A percentile compares a stretch with the other conserved stretches of the same genome.
phyloP scores from a whole-genome alignment of 192 early-diverging fungal species.

The Linnemannia zychae region DNA sequence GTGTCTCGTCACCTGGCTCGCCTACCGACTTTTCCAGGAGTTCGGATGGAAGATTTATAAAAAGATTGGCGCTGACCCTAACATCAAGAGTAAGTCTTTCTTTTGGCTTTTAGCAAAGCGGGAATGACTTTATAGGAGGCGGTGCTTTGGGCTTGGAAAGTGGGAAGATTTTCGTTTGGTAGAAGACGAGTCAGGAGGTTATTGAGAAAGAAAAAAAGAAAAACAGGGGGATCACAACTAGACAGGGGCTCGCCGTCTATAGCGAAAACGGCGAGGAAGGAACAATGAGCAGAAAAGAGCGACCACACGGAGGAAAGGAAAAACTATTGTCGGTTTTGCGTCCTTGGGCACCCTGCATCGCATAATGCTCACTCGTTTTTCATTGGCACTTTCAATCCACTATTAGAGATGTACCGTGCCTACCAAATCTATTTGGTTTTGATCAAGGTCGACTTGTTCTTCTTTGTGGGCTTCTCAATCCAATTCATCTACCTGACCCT shows the following conservation, averaged over 20 bases:
- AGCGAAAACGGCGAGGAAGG: neutral
- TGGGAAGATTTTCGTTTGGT: neutral
- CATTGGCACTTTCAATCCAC: neutral
- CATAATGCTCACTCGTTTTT: neutral
- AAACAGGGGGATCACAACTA: neutral
- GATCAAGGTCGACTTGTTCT: constrained; percentile 89
- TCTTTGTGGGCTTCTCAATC: constrained; percentile 83
- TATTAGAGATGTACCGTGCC: constrained; percentile 69
- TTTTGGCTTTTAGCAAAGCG: neutral
- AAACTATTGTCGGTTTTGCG: neutral
- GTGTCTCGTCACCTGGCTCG: constrained; percentile 63
- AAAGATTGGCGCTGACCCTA: constrained; percentile 75
- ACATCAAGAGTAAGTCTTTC: constrained; percentile 69
- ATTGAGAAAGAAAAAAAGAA: neutral
- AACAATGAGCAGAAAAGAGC: constrained; percentile 4
- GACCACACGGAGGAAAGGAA: neutral
- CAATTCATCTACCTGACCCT: constrained; percentile 81
- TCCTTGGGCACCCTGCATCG: neutral
- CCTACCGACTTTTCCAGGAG: constrained; percentile 67
- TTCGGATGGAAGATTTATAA: constrained; percentile 80
- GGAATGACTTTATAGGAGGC: no score
- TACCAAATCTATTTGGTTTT: constrained; percentile 84
- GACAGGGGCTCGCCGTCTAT: neutral
- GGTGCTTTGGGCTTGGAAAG: neutral
- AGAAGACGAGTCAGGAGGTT: neutral